Conservation (phyloP, 208 protist genomes). For the Naegleria lovaniensis region DNA sequence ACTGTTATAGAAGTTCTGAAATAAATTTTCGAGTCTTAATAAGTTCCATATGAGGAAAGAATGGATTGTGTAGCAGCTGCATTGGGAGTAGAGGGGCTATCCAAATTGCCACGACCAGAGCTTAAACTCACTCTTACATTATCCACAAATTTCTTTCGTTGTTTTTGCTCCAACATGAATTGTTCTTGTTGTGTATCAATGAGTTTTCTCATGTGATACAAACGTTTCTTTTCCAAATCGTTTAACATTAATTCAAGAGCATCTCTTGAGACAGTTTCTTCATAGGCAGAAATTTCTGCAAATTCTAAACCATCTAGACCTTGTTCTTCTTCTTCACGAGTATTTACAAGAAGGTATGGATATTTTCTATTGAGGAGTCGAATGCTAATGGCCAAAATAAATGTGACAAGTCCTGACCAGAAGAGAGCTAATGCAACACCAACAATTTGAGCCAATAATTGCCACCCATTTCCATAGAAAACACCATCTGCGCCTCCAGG, state of each 20-base stretch:
- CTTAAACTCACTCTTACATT: background rate
- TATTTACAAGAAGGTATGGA: constrained; percentile 6
- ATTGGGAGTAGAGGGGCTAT: no score
- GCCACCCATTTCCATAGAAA: constrained; percentile 33
- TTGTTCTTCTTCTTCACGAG: constrained; percentile 19
- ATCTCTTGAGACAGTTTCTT: background rate
- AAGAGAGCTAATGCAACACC: constrained; percentile 30
- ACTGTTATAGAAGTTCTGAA: no score
- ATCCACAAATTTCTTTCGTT: background rate
- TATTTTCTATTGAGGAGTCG: constrained; percentile 12
- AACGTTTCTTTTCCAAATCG: background rate
- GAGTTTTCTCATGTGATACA: background rate
- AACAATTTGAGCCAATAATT: constrained; percentile 41
- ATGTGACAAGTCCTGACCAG: constrained; percentile 36
- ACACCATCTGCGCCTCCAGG: constrained; percentile 35
- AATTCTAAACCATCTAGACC: constrained; percentile 32
- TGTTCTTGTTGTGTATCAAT: constrained; percentile 7
- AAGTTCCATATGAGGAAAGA: no score
- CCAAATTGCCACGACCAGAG: no score
- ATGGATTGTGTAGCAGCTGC: no score
- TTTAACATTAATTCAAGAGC: background rate
- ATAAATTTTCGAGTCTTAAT: no score
- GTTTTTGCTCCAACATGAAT: background rate
- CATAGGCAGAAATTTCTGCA: constrained; percentile 20
- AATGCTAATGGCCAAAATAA: constrained; percentile 24